Evolutionary conservation across 2,329 filamentous ascomycete genomes (phyloP).

Genomic region (Phyllosticta capitalensis): DNA sequence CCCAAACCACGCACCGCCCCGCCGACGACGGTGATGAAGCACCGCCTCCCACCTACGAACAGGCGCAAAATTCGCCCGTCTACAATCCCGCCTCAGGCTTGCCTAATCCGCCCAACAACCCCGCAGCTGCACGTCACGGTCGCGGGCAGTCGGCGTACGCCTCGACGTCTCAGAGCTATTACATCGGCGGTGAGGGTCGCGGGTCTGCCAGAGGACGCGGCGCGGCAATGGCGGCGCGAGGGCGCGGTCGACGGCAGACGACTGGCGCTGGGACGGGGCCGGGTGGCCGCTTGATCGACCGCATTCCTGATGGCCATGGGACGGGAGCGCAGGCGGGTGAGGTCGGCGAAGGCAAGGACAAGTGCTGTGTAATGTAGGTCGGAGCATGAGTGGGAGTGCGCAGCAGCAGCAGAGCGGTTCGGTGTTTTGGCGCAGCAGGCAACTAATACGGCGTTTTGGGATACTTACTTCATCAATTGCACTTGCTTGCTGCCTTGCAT

Average conservation of each 20-base stretch:
- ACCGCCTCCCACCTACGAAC: constrained; percentile 57
- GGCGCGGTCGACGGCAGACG: neutral
- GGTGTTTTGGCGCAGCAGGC: neutral
- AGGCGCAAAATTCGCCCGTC: constrained; percentile 39
- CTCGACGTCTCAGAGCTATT: constrained; percentile 8
- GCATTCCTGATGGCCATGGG: neutral
- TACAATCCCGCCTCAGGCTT: constrained; percentile 14
- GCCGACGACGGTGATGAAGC: constrained; percentile 38
- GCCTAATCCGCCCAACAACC: constrained; percentile 32
- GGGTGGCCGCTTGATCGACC: neutral
- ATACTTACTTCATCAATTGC: neutral
- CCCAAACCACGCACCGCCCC: constrained; percentile 13
- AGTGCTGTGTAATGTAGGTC: constrained; percentile 14
- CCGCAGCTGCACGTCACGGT: constrained; percentile 22
- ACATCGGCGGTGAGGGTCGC: constrained; percentile 8
- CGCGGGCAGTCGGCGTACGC: constrained; percentile 10
- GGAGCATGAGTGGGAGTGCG: neutral
- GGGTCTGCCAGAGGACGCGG: neutral
- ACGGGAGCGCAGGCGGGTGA: constrained; percentile 4
- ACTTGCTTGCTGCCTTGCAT: neutral
- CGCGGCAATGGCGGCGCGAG: neutral
- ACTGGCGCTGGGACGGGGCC: neutral
- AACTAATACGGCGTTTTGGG: neutral
- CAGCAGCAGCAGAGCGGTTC: neutral
- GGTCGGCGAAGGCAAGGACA: constrained; percentile 12